Conservation (phyloP, 129 eudicot species). For the Helichrysum umbraculigerum region DNA sequence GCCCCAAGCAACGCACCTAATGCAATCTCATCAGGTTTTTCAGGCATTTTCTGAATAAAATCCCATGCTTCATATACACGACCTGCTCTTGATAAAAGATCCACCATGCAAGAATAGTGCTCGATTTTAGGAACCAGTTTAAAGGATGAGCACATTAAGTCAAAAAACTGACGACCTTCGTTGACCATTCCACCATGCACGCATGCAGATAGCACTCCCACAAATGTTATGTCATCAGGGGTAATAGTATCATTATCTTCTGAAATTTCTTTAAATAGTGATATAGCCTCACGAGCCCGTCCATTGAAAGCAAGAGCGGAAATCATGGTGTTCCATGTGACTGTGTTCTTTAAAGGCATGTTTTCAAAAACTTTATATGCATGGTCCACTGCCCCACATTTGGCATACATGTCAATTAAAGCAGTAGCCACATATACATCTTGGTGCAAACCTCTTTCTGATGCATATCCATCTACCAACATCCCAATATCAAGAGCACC, state of each 20-base stretch:
- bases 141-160: slow-evolving; percentile 51
- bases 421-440: slow-evolving; percentile 73
- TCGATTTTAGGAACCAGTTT: slow-evolving; percentile 67
- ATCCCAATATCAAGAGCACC: slow-evolving; percentile 79
- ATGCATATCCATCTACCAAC: slow-evolving; percentile 59
- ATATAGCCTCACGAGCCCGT: slow-evolving; percentile 56
- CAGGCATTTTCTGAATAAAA: slow-evolving; percentile 73
- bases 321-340: slow-evolving; percentile 81
- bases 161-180: slow-evolving; percentile 61
- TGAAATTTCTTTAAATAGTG: slow-evolving; percentile 54
- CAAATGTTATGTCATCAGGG: slow-evolving; percentile 70
- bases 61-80: slow-evolving; percentile 80
- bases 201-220: slow-evolving; percentile 73
- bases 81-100: slow-evolving; percentile 83
- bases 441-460: slow-evolving; percentile 45
- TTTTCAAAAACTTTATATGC: slow-evolving; percentile 52
- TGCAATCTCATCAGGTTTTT: slow-evolving; percentile 71
- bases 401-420: slow-evolving; percentile 78
- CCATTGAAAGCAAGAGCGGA: slow-evolving; percentile 79
- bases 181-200: slow-evolving; percentile 80
- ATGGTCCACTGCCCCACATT: slow-evolving; percentile 58
- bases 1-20: slow-evolving; percentile 85
- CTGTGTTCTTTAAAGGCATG: slow-evolving; percentile 55
- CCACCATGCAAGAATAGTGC: slow-evolving; percentile 88
- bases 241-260: slow-evolving; percentile 26